A percentile compares a stretch with the other conserved stretches of the same genome.
phyloP scores from a whole-genome alignment of 176 grass and related monocot species.

The Cymbopogon citratus region DNA sequence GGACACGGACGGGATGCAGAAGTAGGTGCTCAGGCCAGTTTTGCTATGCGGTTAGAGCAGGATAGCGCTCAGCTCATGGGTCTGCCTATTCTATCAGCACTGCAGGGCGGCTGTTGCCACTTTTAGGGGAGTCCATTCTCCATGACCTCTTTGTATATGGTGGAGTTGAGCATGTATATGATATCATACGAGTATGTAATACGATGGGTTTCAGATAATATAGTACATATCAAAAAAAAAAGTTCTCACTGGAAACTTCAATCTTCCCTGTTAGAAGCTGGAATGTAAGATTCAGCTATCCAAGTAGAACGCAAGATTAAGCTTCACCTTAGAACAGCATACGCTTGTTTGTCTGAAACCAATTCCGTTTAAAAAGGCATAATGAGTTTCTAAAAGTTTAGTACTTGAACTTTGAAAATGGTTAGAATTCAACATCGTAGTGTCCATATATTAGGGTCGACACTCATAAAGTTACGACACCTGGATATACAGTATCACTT shows the following conservation, averaged over 20 bases:
- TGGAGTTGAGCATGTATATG: slow-evolving; percentile 27
- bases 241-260: neutral
- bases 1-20: neutral
- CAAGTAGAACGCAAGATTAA: too few relatives aligned
- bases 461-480: neutral
- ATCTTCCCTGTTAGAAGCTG: neutral
- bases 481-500: neutral
- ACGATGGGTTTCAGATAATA: slow-evolving; percentile 18
- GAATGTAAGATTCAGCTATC: neutral
- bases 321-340: neutral
- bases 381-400: neutral
- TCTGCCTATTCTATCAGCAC: neutral
- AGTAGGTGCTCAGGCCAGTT: neutral
- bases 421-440: too few relatives aligned
- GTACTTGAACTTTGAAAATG: too few relatives aligned
- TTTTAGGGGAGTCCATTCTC: neutral
- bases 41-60: neutral
- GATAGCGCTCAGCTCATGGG: neutral
- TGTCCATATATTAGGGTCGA: neutral
- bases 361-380: neutral
- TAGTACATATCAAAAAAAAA: neutral
- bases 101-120: neutral
- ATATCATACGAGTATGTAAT: neutral
- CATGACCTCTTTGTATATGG: slow-evolving; percentile 7
- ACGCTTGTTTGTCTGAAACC: neutral